Conservation (phyloP, 2,329 filamentous ascomycete species). For the Fusarium foetens region DNA sequence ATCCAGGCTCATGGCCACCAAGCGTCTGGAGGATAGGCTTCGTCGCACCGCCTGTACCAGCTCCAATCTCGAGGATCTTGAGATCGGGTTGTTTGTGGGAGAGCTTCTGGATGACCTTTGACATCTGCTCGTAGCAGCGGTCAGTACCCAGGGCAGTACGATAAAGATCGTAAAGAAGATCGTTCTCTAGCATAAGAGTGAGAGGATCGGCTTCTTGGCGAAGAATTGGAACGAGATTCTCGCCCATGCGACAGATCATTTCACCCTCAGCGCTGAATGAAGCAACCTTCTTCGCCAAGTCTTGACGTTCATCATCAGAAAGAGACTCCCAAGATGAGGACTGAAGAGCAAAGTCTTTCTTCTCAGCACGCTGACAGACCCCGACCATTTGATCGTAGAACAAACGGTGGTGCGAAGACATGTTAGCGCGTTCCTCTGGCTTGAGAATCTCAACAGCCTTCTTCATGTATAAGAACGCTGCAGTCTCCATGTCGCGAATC, state of each 20-base stretch:
- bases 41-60: slow-evolving; percentile 22
- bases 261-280: background rate
- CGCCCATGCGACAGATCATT: background rate
- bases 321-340: background rate
- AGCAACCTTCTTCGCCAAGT: background rate
- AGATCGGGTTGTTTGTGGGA: background rate
- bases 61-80: slow-evolving; percentile 7
- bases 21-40: background rate
- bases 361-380: background rate
- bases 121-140: background rate
- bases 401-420: background rate
- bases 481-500: background rate
- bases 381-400: background rate
- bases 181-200: background rate
- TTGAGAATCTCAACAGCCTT: background rate
- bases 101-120: background rate
- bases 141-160: background rate
- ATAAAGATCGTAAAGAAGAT: background rate
- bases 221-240: background rate
- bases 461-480: background rate
- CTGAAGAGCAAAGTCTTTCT: background rate
- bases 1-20: background rate
- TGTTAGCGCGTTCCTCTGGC: background rate
- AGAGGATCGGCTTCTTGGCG: background rate
- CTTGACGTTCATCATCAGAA: background rate